Conservation (phyloP, 805 yeast genomes). For the Wickerhamomyces hampshirensis region DNA sequence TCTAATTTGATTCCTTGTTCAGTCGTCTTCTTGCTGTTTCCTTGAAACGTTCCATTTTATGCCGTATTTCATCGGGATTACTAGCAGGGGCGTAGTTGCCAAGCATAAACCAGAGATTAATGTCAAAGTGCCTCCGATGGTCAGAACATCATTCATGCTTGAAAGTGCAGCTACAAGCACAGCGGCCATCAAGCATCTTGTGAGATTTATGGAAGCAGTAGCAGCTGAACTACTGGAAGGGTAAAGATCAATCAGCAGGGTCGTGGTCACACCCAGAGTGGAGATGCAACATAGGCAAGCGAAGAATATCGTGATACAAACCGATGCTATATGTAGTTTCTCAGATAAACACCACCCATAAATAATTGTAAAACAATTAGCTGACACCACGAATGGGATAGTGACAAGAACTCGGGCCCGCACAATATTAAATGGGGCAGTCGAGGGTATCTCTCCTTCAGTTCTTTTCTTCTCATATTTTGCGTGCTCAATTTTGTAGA, state of each 20-base stretch:
- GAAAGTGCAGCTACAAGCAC: constrained; percentile 62
- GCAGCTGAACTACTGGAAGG: constrained; percentile 72
- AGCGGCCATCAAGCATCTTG: constrained; percentile 72
- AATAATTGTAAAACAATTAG: constrained; percentile 38
- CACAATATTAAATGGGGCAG: constrained; percentile 44
- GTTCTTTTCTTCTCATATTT: constrained; percentile 17
- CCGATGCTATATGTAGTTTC: constrained; percentile 4
- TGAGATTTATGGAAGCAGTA: constrained; percentile 64
- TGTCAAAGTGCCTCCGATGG: constrained; percentile 73
- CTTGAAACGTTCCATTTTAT: constrained; percentile 25
- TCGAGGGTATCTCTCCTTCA: constrained; percentile 19
- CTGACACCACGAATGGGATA: constrained; percentile 36
- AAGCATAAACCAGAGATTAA: constrained; percentile 52
- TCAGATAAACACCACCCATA: constrained; percentile 74
- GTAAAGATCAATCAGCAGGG: constrained; percentile 70
- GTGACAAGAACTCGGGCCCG: constrained; percentile 49
- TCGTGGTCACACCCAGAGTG: constrained; percentile 52
- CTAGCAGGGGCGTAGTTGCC: constrained; percentile 21
- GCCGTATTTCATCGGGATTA: constrained; percentile 29
- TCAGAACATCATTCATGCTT: constrained; percentile 52
- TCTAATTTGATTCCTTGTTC: no score
- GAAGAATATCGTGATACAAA: constrained; percentile 49
- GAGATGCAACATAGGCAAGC: constrained; percentile 57
- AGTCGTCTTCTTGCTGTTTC: constrained; percentile 7
- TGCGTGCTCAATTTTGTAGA: constrained; percentile 26